Evolutionary conservation across 2,329 filamentous ascomycete genomes (phyloP).

Genomic region (Stagonosporopsis rhizophila): DNA sequence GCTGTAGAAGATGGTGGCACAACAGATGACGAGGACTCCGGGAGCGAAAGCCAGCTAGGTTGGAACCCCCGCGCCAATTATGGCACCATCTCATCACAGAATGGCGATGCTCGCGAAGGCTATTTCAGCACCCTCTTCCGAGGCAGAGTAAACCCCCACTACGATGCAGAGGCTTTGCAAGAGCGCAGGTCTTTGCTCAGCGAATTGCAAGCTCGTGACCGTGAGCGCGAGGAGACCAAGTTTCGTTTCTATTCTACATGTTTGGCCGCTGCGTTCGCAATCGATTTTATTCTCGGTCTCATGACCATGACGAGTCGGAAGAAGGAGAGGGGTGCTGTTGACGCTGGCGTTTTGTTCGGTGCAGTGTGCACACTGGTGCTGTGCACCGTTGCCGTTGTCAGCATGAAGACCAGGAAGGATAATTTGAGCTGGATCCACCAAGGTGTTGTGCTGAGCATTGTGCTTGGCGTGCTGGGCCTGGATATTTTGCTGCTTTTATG

Average conservation of each 20-base stretch:
- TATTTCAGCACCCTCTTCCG: constrained; percentile 45
- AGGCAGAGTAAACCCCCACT: constrained; percentile 32
- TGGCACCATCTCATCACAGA: constrained; percentile 39
- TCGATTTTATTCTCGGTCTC: constrained; percentile 69
- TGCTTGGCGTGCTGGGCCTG: constrained; percentile 34
- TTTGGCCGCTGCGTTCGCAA: constrained; percentile 65
- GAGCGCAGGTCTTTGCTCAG: constrained; percentile 58
- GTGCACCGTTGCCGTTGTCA: constrained; percentile 38
- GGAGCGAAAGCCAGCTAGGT: constrained; percentile 37
- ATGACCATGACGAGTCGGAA: constrained; percentile 73
- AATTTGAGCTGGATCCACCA: constrained; percentile 43
- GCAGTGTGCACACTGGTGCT: constrained; percentile 67
- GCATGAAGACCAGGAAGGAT: constrained; percentile 42
- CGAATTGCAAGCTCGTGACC: constrained; percentile 41
- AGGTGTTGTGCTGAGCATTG: constrained; percentile 35
- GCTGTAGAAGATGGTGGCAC: constrained; percentile 56
- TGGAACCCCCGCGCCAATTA: constrained; percentile 58
- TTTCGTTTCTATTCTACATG: constrained; percentile 55
- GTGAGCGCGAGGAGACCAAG: constrained; percentile 46
- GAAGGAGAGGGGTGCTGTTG: constrained; percentile 73
- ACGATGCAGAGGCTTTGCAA: constrained; percentile 54
- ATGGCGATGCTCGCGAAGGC: constrained; percentile 21
- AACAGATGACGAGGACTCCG: constrained; percentile 62
- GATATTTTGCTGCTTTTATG: constrained; percentile 43
- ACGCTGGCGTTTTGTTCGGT: constrained; percentile 74